Conservation (phyloP, 1,284 basidiomycete genomes). For the Ustilago loliicola region DNA sequence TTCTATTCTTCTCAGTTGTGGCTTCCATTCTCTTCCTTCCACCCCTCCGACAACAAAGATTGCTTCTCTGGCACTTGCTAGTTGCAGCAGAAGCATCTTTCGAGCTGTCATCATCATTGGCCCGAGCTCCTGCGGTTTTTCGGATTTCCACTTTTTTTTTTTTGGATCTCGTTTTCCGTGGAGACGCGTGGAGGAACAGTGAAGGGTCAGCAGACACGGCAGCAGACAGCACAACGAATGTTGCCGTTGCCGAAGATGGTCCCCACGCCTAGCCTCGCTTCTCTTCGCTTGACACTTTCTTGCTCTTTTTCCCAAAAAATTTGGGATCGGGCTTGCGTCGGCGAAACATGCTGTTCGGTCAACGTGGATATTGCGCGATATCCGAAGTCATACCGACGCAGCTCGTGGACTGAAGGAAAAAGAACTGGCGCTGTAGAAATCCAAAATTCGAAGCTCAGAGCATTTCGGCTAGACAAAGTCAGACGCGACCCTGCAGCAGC, state of each 20-base stretch:
- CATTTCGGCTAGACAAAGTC: conserved; percentile 12
- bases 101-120: conserved; percentile 9
- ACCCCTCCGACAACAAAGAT: not conserved
- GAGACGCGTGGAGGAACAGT: conserved; percentile 29
- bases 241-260: conserved; percentile 4
- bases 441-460: conserved; percentile 3
- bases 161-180: conserved; percentile 8
- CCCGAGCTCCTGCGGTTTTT: conserved; percentile 4
- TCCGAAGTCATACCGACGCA: conserved; percentile 14
- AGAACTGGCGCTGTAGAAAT: not conserved
- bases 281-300: not conserved
- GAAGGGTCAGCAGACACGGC: not conserved
- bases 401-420: no score
- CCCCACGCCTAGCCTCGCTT: conserved; percentile 9
- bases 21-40: not conserved
- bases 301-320: conserved; percentile 30
- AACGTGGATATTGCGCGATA: conserved; percentile 23
- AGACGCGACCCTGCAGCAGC: conserved; percentile 37
- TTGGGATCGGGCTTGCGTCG: conserved; percentile 14
- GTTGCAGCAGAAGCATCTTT: not conserved
- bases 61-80: not conserved
- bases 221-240: conserved; percentile 1
- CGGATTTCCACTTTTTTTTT: conserved; percentile 12
- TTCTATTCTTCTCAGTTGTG: not conserved
- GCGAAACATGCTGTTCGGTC: conserved; percentile 9